Evolutionary conservation across 148 eudicot species (phyloP), one percentile per base, ranked within the genome.

Genomic region (Dianthus caryophyllus): DNA sequence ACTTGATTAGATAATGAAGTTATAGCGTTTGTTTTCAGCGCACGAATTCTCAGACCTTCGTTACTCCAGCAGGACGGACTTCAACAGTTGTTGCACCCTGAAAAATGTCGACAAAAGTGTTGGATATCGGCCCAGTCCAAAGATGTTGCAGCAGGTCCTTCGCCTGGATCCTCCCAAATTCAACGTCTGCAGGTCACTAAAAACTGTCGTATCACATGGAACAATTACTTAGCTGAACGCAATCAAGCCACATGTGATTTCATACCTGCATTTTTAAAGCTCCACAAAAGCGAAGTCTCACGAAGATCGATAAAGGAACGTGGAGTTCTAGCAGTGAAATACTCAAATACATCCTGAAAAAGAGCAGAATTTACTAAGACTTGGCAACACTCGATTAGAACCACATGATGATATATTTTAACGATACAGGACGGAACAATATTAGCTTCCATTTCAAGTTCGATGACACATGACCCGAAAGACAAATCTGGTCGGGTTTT

Each of bases 261-360:
- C 11, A 64, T 31, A 89, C 96, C 90, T 73, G 96, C 78, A 76
- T 82, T 79, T 76, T 90, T 85, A 69, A 83, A 90, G 66, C 84
- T 90, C 94, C 97, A 90, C 7, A 85, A 57, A 58, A 90, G 83
- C 58, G 97, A 90, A 52, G 91, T 90, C 77, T 81, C 88, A 39
- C 97, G 97, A 49, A 73, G 84, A 75, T 90, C 94, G 20, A 82
- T 76, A 77, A 71, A 81, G 51, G 97, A 90, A 16, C 88, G 82
- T 4, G 97, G 93, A 24, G 97, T 90, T 75, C 93, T 75, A 70
- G 85, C 88, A 1, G 88, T 87, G 83, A 90, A 90, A 58, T 90
- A 90, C 76, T 90, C 91, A 38, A 90, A 87, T 36, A 90, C 97
- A 76, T 85, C 87, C 97, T 90, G 89, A 75, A 75, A 78, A 31